These are phyloP conservation scores for Mrakia gelida DNA, from an alignment of 768 basidiomycete species.

Conservation along the genomic window DNA sequence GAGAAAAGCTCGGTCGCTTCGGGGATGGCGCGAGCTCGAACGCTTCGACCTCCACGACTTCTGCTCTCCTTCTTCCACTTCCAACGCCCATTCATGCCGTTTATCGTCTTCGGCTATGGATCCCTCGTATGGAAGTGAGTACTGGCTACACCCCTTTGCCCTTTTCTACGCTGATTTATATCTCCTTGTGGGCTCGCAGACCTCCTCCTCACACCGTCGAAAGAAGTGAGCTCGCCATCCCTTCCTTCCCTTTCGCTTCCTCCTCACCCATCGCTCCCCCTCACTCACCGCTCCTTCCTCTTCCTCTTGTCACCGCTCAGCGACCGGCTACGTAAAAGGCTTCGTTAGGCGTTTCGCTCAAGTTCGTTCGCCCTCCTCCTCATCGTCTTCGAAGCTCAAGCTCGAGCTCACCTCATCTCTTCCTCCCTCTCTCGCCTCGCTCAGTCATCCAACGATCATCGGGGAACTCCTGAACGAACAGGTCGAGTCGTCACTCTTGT, in stretches of 20 bases:
- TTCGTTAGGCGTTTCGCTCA: slow-evolving; percentile 25
- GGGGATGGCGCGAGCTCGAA: too few relatives aligned
- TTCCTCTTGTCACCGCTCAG: not conserved
- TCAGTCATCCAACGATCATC: slow-evolving; percentile 26
- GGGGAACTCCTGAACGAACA: slow-evolving; percentile 46
- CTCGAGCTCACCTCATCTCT: slow-evolving; percentile 1
- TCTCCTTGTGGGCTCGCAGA: not conserved
- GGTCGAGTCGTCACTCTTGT: slow-evolving; percentile 87
- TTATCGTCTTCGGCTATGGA: slow-evolving; percentile 21
- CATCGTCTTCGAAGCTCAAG: not conserved
- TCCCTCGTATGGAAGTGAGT: slow-evolving; percentile 21
- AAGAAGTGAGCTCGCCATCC: slow-evolving; percentile 8
- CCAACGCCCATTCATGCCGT: not conserved
- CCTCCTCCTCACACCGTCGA: slow-evolving; percentile 24
- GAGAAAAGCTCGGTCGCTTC: too few relatives aligned
- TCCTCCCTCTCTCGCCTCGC: not conserved
- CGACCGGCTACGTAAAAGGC: slow-evolving; percentile 24
- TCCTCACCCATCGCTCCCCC: not conserved
- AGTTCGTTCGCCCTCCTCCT: not conserved
- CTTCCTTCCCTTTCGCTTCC: not conserved
- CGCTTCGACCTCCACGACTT: not conserved
- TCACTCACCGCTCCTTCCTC: not conserved
- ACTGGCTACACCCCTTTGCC: not conserved
- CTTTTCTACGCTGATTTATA: not conserved
- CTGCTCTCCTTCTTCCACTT: not conserved